These are phyloP conservation scores for Lasiosphaeris hirsuta DNA, from an alignment of 495 filamentous ascomycete genomes.

Conservation along the genomic window DNA sequence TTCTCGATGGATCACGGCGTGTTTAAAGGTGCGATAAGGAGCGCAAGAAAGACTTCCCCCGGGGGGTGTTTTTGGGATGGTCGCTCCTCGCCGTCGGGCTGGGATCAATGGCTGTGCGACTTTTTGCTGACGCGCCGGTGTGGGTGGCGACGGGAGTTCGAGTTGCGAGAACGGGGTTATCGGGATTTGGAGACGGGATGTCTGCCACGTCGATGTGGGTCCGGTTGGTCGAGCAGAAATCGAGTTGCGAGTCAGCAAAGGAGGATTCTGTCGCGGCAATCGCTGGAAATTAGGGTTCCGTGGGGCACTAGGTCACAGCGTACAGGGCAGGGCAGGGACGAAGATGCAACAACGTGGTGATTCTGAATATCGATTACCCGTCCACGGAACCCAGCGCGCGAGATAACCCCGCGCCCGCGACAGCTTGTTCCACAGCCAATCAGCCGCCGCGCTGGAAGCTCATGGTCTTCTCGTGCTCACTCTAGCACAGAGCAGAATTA, in stretches of 20 bases:
- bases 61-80: slow-evolving; percentile 6
- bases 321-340: neutral
- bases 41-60: slow-evolving; percentile 32
- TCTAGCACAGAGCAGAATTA: neutral
- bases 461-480: neutral
- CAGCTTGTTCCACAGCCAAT: slow-evolving; percentile 10
- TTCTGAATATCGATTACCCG: slow-evolving; percentile 2
- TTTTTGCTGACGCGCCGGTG: slow-evolving; percentile 5
- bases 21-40: slow-evolving; percentile 65
- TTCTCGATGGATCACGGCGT: slow-evolving; percentile 75
- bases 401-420: slow-evolving; percentile 11
- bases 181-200: neutral
- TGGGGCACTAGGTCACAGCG: no score
- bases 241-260: neutral
- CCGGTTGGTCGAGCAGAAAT: neutral
- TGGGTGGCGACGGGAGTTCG: slow-evolving; percentile 5
- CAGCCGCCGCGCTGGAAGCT: neutral
- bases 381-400: neutral
- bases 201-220: neutral
- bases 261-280: neutral
- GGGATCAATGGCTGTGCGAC: slow-evolving; percentile 11
- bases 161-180: slow-evolving; percentile 16
- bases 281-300: no score
- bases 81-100: neutral
- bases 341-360: neutral